These are phyloP conservation scores for Persicaria maculosa DNA, from an alignment of 148 eudicot species.

Conservation along the genomic window DNA sequence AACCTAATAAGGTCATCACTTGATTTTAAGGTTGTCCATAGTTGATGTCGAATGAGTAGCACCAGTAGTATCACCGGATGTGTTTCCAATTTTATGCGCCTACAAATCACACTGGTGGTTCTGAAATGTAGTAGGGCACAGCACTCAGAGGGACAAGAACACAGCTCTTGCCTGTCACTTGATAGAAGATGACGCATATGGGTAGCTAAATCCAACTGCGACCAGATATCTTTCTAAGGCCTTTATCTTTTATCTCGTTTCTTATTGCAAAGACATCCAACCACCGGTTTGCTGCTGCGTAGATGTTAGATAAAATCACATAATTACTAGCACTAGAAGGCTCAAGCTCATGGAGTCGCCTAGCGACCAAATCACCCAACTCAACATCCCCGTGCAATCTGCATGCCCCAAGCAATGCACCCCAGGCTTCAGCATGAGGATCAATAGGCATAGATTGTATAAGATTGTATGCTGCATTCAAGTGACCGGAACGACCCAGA, in stretches of 20 bases:
- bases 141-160: too few relatives aligned
- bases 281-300: slow-evolving; percentile 64
- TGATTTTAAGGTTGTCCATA: too few relatives aligned
- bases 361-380: slow-evolving; percentile 45
- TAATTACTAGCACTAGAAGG: slow-evolving; percentile 48
- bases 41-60: too few relatives aligned
- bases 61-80: too few relatives aligned
- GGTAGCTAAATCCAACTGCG: slow-evolving; percentile 33
- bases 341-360: slow-evolving; percentile 43
- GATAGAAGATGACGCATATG: too few relatives aligned
- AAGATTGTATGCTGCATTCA: slow-evolving; percentile 54
- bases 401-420: slow-evolving; percentile 78
- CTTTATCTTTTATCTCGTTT: slow-evolving; percentile 38
- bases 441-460: slow-evolving; percentile 46
- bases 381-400: slow-evolving; percentile 38
- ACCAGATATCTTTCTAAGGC: slow-evolving; percentile 44
- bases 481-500: slow-evolving; percentile 55
- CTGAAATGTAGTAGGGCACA: too few relatives aligned
- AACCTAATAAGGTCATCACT: too few relatives aligned
- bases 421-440: slow-evolving; percentile 62
- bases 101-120: too few relatives aligned
- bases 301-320: slow-evolving; percentile 55
- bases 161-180: too few relatives aligned
- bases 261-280: slow-evolving; percentile 45
- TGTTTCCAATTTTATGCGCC: too few relatives aligned